Conservation (phyloP, 305 asterid genomes). For the Andrographis paniculata region DNA sequence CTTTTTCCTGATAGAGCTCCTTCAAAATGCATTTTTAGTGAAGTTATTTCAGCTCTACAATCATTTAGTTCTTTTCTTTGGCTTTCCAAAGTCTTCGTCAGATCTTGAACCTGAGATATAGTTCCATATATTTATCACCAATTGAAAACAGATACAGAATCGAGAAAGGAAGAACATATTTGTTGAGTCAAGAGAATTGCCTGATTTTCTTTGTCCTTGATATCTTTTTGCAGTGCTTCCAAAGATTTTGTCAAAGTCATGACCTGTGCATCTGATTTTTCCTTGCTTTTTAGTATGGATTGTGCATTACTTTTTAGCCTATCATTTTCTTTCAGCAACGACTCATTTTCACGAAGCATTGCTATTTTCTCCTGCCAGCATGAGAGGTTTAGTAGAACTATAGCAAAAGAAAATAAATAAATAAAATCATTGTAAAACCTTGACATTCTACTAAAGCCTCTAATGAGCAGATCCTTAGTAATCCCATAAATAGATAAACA, state of each 20-base stretch:
- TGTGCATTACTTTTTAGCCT: constrained; percentile 52
- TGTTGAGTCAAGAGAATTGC: constrained; percentile 27
- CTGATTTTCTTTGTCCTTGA: constrained; percentile 72
- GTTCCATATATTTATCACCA: not conserved
- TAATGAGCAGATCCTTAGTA: constrained; percentile 6
- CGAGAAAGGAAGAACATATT: constrained; percentile 16
- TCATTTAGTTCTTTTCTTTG: constrained; percentile 79
- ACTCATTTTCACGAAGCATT: constrained; percentile 66
- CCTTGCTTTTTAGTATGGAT: constrained; percentile 65
- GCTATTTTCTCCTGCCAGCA: constrained; percentile 75
- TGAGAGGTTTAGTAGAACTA: constrained; percentile 15
- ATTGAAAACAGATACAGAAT: not conserved
- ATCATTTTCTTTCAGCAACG: constrained; percentile 67
- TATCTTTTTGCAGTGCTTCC: constrained; percentile 82
- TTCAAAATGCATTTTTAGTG: constrained; percentile 81
- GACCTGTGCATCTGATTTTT: constrained; percentile 59
- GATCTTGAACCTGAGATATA: constrained; percentile 61
- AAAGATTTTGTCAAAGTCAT: constrained; percentile 59
- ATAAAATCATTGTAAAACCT: not conserved
- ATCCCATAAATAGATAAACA: constrained; percentile 8
- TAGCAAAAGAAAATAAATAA: constrained; percentile 3
- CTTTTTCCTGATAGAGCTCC: constrained; percentile 53
- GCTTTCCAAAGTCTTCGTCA: constrained; percentile 66
- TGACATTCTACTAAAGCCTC: constrained; percentile 6
- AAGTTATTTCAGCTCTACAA: constrained; percentile 95